Evolutionary conservation across 2,329 filamentous ascomycete genomes (phyloP).

Genomic region (Rutstroemia sp.): DNA sequence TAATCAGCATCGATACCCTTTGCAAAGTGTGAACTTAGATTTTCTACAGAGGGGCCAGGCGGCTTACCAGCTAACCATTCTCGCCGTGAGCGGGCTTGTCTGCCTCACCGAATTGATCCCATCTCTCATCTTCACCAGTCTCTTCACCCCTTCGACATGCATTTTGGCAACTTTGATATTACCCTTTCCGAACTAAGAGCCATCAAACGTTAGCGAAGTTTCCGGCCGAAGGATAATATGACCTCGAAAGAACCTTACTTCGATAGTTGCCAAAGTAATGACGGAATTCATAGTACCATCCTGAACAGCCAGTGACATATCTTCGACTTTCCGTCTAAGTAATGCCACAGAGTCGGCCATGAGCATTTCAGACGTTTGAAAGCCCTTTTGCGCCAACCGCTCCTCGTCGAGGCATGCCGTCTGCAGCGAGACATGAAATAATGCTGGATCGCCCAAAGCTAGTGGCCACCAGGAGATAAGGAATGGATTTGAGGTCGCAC

Average conservation of each 20-base stretch:
- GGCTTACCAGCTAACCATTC: slow-evolving; percentile 22
- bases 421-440: slow-evolving; percentile 53
- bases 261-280: too few species aligned
- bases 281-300: slow-evolving; percentile 37
- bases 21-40: background rate
- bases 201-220: too few species aligned
- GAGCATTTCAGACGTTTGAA: slow-evolving; percentile 44
- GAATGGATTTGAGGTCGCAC: slow-evolving; percentile 47
- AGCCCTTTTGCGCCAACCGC: slow-evolving; percentile 42
- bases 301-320: slow-evolving; percentile 39
- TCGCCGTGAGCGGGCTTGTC: slow-evolving; percentile 19
- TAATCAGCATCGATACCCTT: slow-evolving; percentile 52
- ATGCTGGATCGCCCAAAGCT: slow-evolving; percentile 45
- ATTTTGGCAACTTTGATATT: slow-evolving; percentile 34
- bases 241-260: too few species aligned
- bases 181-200: too few species aligned
- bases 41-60: background rate
- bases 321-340: slow-evolving; percentile 41
- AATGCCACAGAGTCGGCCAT: slow-evolving; percentile 50
- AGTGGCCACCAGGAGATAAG: slow-evolving; percentile 53
- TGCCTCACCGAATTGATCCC: slow-evolving; percentile 14
- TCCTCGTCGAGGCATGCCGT: slow-evolving; percentile 52
- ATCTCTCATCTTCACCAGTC: slow-evolving; percentile 19
- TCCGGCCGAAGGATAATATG: too few species aligned
- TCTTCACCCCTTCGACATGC: slow-evolving; percentile 21